Evolutionary conservation across 768 basidiomycete species (phyloP), one percentile per base, ranked within the genome.

Genomic region (Rhizopogon vinicolor): DNA sequence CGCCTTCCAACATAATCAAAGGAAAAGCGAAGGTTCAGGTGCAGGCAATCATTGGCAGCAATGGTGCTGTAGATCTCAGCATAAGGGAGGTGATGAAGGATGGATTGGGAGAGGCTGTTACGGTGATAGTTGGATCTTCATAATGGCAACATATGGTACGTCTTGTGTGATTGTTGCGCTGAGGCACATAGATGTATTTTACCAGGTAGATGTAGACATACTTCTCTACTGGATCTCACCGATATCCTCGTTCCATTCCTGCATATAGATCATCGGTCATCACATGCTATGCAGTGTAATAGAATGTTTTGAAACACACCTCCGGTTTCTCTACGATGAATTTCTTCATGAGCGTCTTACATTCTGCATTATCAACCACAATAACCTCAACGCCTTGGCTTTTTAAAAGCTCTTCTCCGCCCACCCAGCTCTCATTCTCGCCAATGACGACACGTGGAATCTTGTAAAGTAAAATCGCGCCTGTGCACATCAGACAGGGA

Each of bases 401-500:
- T 39, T 71, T 74, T 14, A 88, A 72, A 18, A 85, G 69, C 18
- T 79, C 74, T 59, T 87, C 85, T 1, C 74, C 77, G 8, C 82
- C 83, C 14, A 76, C 57, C 60, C 78, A 83, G 39, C 74, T 86
- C 16, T 57, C 44, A 58, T 85, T 84, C 64, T 87, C 85, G 16
- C 84, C 85, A 45, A 87, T 80, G 10, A 88, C 84, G 7, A 86
- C 79, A 6, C 85, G 76, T 5, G 82, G 81, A 41, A 87, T 85
- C 44, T 79, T 78, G 68, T 84, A 86, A 9, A 86, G 71, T n/a
- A 83, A 56, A 25, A 84, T 80, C 1, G 84, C 79, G 7, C 84
- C 85, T 1, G 79, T 75, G 61, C 86, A 87, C 86, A 86, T 85
- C 51, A 71, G 76, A 61, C 86, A 87, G 2, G 86, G 86, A 43